Conservation (phyloP, 2,329 filamentous ascomycete genomes). For the Colletotrichum orchidophilum region DNA sequence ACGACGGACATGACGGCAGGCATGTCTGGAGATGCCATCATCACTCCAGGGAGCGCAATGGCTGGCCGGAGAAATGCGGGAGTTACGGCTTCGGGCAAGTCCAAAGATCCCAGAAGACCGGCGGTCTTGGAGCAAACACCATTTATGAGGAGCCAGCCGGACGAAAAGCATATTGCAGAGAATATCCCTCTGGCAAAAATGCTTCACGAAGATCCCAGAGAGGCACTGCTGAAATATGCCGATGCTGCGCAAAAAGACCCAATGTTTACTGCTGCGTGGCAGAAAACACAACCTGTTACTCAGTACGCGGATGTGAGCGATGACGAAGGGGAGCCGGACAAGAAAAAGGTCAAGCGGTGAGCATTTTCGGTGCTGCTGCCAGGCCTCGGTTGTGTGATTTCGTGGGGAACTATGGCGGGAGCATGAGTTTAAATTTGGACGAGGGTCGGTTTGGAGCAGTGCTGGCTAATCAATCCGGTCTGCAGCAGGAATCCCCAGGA, state of each 20-base stretch:
- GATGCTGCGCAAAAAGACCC: constrained; percentile 93
- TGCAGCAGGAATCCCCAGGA: not conserved
- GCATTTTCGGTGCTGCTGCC: not conserved
- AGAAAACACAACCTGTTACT: constrained; percentile 88
- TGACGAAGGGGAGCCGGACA: constrained; percentile 56
- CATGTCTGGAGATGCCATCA: constrained; percentile 83
- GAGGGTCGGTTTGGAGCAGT: not conserved
- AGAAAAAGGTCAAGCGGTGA: constrained; percentile 62
- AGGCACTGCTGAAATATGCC: constrained; percentile 94
- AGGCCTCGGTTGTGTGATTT: constrained; percentile 31
- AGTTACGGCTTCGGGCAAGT: constrained; percentile 80
- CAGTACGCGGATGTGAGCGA: constrained; percentile 92
- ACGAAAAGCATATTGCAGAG: constrained; percentile 87
- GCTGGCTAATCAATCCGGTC: not conserved
- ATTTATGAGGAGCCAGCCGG: constrained; percentile 89
- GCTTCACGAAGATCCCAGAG: constrained; percentile 95
- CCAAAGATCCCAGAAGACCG: constrained; percentile 83
- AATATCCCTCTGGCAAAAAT: constrained; percentile 91
- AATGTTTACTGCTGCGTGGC: constrained; percentile 94
- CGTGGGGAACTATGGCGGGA: constrained; percentile 19
- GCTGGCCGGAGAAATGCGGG: constrained; percentile 67
- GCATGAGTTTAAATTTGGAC: not conserved
- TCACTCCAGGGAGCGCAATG: constrained; percentile 72
- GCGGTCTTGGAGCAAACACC: constrained; percentile 86
- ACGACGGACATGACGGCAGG: constrained; percentile 86